Percentiles rank a stretch among this genome's conserved stretches.
Evolutionary conservation across 2,329 filamentous ascomycete species (phyloP).

Genomic region (Aspergillus ibericus): DNA sequence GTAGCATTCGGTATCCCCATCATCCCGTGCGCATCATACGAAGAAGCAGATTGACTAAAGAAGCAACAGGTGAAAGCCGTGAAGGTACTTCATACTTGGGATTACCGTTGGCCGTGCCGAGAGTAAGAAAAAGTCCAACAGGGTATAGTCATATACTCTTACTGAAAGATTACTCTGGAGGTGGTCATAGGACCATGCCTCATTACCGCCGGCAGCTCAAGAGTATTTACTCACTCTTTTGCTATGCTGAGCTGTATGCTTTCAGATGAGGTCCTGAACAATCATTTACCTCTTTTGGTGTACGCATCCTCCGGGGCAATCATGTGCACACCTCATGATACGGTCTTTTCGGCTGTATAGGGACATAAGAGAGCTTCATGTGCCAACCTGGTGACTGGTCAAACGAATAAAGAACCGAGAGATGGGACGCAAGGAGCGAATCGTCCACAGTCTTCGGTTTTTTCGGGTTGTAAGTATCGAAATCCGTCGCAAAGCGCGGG

Average conservation of each 20-base stretch:
- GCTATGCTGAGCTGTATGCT: background rate
- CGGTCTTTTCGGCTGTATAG: background rate
- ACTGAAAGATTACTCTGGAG: background rate
- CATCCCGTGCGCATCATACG: background rate
- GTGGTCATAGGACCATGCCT: background rate
- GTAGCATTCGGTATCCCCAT: background rate
- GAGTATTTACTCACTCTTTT: background rate
- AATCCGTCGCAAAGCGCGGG: conserved; percentile 13
- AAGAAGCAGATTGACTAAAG: background rate
- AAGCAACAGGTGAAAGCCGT: background rate
- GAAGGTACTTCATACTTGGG: background rate
- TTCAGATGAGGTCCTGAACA: background rate
- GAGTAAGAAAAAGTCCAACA: background rate
- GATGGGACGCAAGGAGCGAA: conserved; percentile 6
- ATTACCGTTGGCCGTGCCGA: background rate
- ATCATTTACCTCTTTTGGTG: background rate
- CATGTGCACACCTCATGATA: background rate
- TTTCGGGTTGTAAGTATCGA: conserved; percentile 1
- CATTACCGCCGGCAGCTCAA: background rate
- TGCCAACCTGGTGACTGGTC: conserved; percentile 3
- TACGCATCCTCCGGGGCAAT: background rate
- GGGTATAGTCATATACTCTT: background rate
- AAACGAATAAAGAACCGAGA: conserved; percentile 2
- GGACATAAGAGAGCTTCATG: background rate
- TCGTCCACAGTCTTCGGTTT: background rate